Percentiles rank a stretch among this genome's conserved stretches.
Evolutionary conservation across 2,329 filamentous ascomycete species (phyloP).

Genomic region (Colletotrichum endophyticum): DNA sequence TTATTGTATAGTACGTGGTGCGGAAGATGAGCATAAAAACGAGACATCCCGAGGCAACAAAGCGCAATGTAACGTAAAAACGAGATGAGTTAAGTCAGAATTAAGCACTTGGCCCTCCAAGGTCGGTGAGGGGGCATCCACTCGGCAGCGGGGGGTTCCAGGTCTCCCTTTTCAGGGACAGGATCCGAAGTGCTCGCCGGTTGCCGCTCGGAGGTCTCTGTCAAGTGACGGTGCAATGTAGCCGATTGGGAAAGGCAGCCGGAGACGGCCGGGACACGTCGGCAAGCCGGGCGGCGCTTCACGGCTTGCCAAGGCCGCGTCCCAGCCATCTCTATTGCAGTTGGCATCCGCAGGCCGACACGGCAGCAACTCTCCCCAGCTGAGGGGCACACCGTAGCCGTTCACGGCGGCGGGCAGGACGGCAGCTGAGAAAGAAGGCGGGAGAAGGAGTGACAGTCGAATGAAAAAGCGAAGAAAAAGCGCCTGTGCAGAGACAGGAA

Average conservation of each 20-base stretch:
- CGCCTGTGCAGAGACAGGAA: neutral
- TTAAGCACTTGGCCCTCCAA: neutral
- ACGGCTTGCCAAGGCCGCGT: neutral
- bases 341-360: neutral
- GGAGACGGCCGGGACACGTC: neutral
- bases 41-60: neutral
- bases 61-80: conserved; percentile 4
- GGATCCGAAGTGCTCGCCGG: neutral
- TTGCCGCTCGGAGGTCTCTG: neutral
- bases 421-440: neutral
- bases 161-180: neutral
- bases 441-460: neutral
- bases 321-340: neutral
- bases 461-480: neutral
- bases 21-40: neutral
- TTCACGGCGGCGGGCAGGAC: neutral
- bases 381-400: neutral
- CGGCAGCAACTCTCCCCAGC: neutral
- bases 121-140: conserved; percentile 2
- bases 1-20: neutral
- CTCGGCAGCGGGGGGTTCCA: neutral
- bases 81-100: neutral
- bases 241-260: neutral
- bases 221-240: neutral
- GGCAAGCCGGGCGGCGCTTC: neutral